Conservation (phyloP, 106 monocot genomes). For the Dendrobium huoshanense region DNA sequence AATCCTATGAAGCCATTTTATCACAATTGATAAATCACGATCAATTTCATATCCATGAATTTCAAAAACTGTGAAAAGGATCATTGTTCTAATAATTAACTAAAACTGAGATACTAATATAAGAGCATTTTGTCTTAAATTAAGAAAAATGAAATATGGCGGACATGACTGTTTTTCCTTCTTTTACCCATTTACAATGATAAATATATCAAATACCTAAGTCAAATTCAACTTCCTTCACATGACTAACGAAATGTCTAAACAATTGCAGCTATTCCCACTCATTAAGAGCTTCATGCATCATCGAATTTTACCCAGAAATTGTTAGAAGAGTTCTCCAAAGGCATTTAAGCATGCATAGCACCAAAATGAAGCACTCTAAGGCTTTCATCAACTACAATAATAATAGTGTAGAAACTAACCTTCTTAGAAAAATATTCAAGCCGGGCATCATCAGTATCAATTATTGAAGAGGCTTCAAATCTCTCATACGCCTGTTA, state of each 20-base stretch:
- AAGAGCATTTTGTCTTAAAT: neutral
- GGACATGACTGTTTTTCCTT: no score
- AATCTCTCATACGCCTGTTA: slow-evolving; percentile 83
- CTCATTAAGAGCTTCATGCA: neutral
- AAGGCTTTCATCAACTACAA: neutral
- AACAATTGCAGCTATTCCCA: neutral
- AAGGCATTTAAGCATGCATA: neutral
- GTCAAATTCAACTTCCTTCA: neutral
- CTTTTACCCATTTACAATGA: neutral
- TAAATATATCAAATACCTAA: neutral
- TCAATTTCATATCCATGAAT: no score
- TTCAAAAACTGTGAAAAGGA: no score
- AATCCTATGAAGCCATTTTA: no score
- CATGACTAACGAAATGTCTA: neutral
- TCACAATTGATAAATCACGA: no score
- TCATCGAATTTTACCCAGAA: neutral
- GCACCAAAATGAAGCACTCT: neutral
- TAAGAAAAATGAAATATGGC: neutral
- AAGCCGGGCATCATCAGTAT: slow-evolving; percentile 77
- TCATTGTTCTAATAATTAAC: neutral
- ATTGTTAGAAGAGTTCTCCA: neutral
- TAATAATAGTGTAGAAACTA: slow-evolving; percentile 1
- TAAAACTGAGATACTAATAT: neutral
- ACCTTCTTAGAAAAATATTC: slow-evolving; percentile 88
- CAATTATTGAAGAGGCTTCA: slow-evolving; percentile 60